Conservation (phyloP, 116 monocot genomes). For the Posidonia oceanica region DNA sequence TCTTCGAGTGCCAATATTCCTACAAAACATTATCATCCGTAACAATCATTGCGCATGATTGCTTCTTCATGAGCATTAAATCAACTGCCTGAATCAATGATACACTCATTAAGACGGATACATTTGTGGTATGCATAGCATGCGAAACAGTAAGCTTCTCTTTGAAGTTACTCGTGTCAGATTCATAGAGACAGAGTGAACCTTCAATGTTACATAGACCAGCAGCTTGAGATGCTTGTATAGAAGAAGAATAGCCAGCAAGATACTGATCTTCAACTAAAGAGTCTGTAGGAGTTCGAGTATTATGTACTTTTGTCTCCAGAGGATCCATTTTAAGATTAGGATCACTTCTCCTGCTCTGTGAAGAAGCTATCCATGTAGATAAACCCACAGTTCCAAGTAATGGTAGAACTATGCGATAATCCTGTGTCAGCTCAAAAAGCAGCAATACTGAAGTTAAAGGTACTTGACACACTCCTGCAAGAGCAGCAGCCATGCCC, state of each 20-base stretch:
- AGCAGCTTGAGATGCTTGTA: conserved; percentile 10
- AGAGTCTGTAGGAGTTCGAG: neutral
- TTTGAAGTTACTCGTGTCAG: conserved; percentile 10
- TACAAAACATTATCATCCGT: conserved; percentile 30
- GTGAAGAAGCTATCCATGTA: conserved; percentile 59
- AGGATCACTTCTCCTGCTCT: conserved; percentile 21
- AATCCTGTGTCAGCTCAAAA: conserved; percentile 85
- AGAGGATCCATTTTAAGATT: neutral
- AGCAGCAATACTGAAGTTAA: conserved; percentile 83
- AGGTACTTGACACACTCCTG: conserved; percentile 83
- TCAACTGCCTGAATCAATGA: conserved; percentile 34
- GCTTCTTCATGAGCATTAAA: conserved; percentile 54
- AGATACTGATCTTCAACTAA: neutral
- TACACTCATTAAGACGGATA: conserved; percentile 33
- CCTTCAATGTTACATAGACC: conserved; percentile 54
- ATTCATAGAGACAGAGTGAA: conserved; percentile 59
- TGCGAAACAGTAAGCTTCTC: conserved; percentile 47
- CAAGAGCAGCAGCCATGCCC: conserved; percentile 90
- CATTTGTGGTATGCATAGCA: conserved; percentile 60
- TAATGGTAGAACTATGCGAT: conserved; percentile 77
- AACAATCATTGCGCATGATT: conserved; percentile 46
- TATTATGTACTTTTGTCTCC: neutral
- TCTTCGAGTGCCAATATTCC: conserved; percentile 39
- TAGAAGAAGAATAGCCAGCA: conserved; percentile 1
- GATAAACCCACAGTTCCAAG: conserved; percentile 90